Conservation (phyloP, 1,139 yeast genomes). For the Pichiaceae sp. region DNA sequence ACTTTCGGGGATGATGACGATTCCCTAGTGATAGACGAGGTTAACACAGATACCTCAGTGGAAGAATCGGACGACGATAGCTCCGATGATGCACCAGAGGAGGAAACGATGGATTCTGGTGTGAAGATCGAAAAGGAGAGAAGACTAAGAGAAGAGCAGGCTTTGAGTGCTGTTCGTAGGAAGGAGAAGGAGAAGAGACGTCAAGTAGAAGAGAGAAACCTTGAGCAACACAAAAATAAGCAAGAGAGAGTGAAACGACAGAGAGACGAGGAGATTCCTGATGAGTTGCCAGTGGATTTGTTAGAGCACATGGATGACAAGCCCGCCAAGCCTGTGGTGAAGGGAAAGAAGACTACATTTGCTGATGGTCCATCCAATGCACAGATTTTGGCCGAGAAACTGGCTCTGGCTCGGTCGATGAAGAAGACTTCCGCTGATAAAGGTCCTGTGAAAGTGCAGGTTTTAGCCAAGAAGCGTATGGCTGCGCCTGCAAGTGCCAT, state of each 20-base stretch:
- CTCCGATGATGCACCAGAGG: constrained; percentile 25
- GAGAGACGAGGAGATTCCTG: constrained; percentile 31
- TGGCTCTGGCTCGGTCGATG: constrained; percentile 32
- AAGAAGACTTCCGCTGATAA: constrained; percentile 33
- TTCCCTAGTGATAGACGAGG: constrained; percentile 2
- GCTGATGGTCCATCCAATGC: not conserved
- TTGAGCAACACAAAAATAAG: constrained; percentile 14
- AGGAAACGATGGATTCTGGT: constrained; percentile 16
- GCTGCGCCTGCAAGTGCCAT: constrained; percentile 35
- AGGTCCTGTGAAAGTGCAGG: constrained; percentile 52
- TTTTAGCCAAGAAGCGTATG: constrained; percentile 20
- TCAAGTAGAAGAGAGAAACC: constrained; percentile 39
- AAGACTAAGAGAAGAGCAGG: constrained; percentile 28
- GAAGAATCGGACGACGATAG: constrained; percentile 5
- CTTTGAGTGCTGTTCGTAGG: constrained; percentile 28
- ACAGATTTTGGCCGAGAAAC: constrained; percentile 29
- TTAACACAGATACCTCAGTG: constrained; percentile 4
- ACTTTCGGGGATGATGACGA: constrained; percentile 5
- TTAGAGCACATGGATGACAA: constrained; percentile 25
- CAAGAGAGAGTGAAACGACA: constrained; percentile 35
- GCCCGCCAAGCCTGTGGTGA: not conserved
- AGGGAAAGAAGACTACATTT: constrained; percentile 30
- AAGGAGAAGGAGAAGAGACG: constrained; percentile 35
- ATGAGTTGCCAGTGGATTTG: constrained; percentile 42
- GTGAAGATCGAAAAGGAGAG: constrained; percentile 23